Base-by-base conservation (phyloP, 2,329 filamentous ascomycete species). In the Dryadomyces sulphureus region DNA sequence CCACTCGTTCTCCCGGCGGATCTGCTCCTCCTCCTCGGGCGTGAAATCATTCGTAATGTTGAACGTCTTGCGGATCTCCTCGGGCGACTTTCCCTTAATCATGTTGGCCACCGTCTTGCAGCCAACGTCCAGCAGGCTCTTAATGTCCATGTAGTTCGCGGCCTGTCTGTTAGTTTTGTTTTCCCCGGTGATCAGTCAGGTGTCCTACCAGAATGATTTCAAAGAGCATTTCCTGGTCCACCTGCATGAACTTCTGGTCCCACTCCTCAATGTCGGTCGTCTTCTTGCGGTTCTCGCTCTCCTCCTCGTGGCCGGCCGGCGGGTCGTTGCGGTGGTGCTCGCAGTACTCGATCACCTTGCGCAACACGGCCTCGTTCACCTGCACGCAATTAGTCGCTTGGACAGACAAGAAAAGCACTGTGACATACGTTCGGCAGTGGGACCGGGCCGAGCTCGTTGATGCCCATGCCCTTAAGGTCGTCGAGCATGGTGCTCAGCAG, bases 241-340 rank as follows among this genome's bases (percentile, higher is more conserved):
- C 92, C 67, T 96, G 90, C 92, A 98, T 96, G 66, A 96, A 98
- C 69, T 98, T 98, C 66, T 96, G 90, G 57, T 98, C 92, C 92
- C 92, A 98, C 67, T 98, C 92, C 49, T 96, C 92, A 54, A 98
- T 98, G 57, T 98, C 92, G 41, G 92, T 96, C 1, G 89, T 94
- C 78, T 94, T 95, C 75, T 95, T 95, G 56, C 92, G 86, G 43
- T 81, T 88, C 58, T 96, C 90, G 51, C 84, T 83, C 57, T 98
- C 88, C 50, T 94, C 92, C 52, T 96, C 90, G 57, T 79, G 77
- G 45, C 81, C 72, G 52, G 79, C 75, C n/a, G 79, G 73, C 35
- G 92, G 87, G 59, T 98, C 92, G 62, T 80, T 79, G 64, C 85
- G 84, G 75, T 98, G 92, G 62, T 95, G 87, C 54, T 85, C 79